Evolutionary conservation across 495 filamentous ascomycete species (phyloP), one percentile per base, ranked within the genome.

Genomic region (Cryomyces minteri): DNA sequence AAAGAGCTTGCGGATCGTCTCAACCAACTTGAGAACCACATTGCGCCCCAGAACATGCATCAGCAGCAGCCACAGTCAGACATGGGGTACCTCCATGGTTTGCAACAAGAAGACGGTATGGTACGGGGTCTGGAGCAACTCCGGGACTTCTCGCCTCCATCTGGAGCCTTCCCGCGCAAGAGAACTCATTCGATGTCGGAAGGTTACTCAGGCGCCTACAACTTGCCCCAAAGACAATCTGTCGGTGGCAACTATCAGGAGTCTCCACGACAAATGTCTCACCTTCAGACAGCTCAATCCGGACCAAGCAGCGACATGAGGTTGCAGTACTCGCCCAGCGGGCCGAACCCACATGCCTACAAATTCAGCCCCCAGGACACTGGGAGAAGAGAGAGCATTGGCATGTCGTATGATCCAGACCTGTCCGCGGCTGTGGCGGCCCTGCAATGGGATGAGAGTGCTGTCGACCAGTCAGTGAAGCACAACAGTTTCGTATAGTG

Each of bases 1-100:
- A 95, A 95, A 58, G 88, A 96, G 57, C 71, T 96, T 2, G 86
- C 88, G 32, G 88, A 94, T 51, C 72, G 88, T 31, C 71, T 96
- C 42, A 76, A 88, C 49, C 78, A 73, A 1, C 77, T 96, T 25
- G 88, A 96, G 51, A 80, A 72, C 39, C 55, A 61, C 47, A 53
- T 65, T 6, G 48, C 48, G 28, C 34, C 34, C 12, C 34, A 41
- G n/a, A 29, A 44, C 9, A 44, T 32, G 42, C n/a, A 44, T 32
- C 42, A 44, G 32, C 42, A 32, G 9, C 42, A 41, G 25, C 10
- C 11, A n/a, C 8, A 29, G 1, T 41, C 28, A 1, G n/a, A 12
- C 40, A 11, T 29, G 9, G 40, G 34, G 9, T 12, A 37, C 9
- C 34, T 9, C 9, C 9, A 9, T 12, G 34, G 12, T 37, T 12